Base-by-base conservation (phyloP, 257 asterid genomes). In the Salvia splendens region DNA sequence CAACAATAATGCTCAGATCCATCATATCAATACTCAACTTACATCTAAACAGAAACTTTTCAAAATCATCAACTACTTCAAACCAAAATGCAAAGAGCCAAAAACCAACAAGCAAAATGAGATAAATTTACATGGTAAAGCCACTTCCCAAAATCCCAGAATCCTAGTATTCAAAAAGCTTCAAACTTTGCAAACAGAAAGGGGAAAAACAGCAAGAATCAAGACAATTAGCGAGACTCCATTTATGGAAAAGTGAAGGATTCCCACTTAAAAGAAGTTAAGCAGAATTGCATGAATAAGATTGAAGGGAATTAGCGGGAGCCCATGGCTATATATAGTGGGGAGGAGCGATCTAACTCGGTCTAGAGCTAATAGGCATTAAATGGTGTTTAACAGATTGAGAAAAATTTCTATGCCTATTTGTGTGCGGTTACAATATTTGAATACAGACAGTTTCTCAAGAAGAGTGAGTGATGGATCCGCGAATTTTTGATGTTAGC, bases 1-100 rank as follows among this genome's bases (percentile, higher is more conserved):
- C 70, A 74, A 4, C 65, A 63, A 46, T 30, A 63, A 69, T 62
- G 67, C 78, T 58, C 82, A 80, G 83, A 83, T 80, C 83, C 88
- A 80, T 77, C 67, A 36, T 46, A 68, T 58, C 74, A 56, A 45
- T 61, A 50, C 73, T 80, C 36, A 32, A 55, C 76, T 69, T 76
- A 73, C 89, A 80, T 82, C 68, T 51, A 32, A 61, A 61, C 12
- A 64, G 64, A 43, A 71, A 65, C 40, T 67, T 76, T 47, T 38
- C 72, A 41, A 66, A 24, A 62, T 69, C 77, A 64, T 66, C 12
- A 69, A 69, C 75, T 48, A 65, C 81, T 71, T 46, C 58, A 14
- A 50, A 49, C 75, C 64, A 71, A 79, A 75, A 74, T 53, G 54
- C 70, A 58, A 59, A 54, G n/a, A 57, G 53, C 63, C 35, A 52